These are phyloP conservation scores for Backusella australiensis DNA, from an alignment of 192 early-diverging fungal genomes.

Conservation along the genomic window DNA sequence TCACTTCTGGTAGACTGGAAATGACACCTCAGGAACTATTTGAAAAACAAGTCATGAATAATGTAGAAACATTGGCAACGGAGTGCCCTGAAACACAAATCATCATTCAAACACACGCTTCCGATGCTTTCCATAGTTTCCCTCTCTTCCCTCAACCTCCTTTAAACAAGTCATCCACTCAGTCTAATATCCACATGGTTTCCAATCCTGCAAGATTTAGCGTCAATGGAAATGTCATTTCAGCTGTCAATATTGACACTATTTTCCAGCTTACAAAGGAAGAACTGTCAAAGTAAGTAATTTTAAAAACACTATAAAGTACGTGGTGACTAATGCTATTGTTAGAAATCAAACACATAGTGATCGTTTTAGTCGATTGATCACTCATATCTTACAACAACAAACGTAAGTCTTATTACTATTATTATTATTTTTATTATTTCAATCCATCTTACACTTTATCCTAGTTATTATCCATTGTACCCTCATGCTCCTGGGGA, in stretches of 20 bases:
- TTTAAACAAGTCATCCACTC: constrained; percentile 40
- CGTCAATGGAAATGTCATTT: constrained; percentile 83
- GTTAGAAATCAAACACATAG: background rate
- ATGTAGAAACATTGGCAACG: constrained; percentile 52
- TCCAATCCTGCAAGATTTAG: constrained; percentile 81
- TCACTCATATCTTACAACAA: constrained; percentile 78
- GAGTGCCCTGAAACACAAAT: constrained; percentile 45
- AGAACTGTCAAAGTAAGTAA: constrained; percentile 54
- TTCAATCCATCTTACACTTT: background rate
- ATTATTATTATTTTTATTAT: too few relatives aligned
- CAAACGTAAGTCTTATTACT: constrained; percentile 46
- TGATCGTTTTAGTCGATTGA: constrained; percentile 71
- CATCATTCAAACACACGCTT: constrained; percentile 73
- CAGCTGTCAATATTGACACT: constrained; percentile 72
- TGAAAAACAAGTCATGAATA: constrained; percentile 51
- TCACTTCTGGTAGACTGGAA: constrained; percentile 52
- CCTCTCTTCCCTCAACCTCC: constrained; percentile 86
- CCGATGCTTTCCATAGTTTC: constrained; percentile 74
- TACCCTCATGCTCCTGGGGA: constrained; percentile 49
- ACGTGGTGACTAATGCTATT: too few relatives aligned
- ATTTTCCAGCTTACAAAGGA: constrained; percentile 69
- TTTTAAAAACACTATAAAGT: too few relatives aligned
- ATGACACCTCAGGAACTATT: constrained; percentile 66
- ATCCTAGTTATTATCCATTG: constrained; percentile 78
- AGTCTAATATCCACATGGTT: background rate